Evolutionary conservation across 495 filamentous ascomycete species (phyloP), one percentile per base, ranked within the genome.

Genomic region (Wilcoxina mikolae): DNA sequence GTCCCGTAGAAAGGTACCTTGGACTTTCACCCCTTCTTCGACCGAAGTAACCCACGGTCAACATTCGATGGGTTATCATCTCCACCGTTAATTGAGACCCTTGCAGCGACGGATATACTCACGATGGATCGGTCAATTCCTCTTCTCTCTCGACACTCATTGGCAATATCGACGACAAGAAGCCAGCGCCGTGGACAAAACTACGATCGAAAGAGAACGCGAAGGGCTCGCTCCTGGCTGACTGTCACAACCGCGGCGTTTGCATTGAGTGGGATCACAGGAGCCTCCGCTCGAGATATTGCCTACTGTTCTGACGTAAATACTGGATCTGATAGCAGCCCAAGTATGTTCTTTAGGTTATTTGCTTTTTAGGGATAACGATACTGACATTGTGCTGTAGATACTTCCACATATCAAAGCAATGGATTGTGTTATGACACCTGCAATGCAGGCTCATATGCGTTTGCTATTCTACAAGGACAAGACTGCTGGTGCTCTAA

Each of bases 401-500:
- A 55, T 48, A 50, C 39, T 10, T 69, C 70, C 60, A 74, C 67
- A 23, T 86, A 68, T 57, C 81, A 87, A 61, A 84, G 81, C 18
- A 78, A 81, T 59, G 83, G 83, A 42, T 66, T 70, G 10, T 89
- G 84, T 59, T 51, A 63, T 42, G 58, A 68, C 2, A 70, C 70
- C 39, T 88, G 85, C 65, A 56, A 60, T 15, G 65, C 58, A 24
- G 24, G 23, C 15, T 58, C 70, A 25, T 86, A 78, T 64, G 84
- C 83, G 9, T 82, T 85, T 62, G 85, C 74, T 15, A 65, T 89
- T 28, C 58, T 87, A 17, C 80, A 82, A 59, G 73, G 69, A 18
- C 69, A 77, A 20, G 66, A 68, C 28, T 89, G 84, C 68, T 89
- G 84, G 84, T 89, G 84, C 66, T 81, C 82, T 1, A 78, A 89